Evolutionary conservation across 2,329 filamentous ascomycete genomes (phyloP), one percentile per base, ranked within the genome.

Genomic region (Dactylellina drechsleri): DNA sequence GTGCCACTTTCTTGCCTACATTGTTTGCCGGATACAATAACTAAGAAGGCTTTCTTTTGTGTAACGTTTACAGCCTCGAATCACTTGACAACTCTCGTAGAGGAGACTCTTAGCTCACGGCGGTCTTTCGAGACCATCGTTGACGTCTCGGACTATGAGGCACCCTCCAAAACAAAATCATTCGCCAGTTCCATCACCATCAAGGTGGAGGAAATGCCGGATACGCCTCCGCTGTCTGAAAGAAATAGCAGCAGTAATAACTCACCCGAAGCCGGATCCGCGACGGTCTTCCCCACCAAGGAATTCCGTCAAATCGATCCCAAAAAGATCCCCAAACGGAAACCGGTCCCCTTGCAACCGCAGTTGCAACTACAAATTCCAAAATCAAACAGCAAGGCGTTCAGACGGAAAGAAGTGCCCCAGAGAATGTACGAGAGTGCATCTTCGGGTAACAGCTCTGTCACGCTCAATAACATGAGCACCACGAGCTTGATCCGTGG

Each of bases 281-380:
- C 57, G 16, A 28, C 56, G n/a, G 52, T 40, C 15, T 12, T 53
- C 5, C 56, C 52, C 31, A 10, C 31, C 36, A 52, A 31, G 28
- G 57, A 67, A 20, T 74, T 62, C 54, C 70, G 62, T 15, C 70
- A 62, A 31, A 74, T 74, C 49, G 70, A 74, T 20, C 70, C 70
- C 1, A 74, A 67, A 50, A 74, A 74, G 54, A 74, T 74, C 20
- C 70, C 70, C 10, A 74, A 74, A 20, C 62, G 70, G 26, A 74
- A 74, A 20, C 70, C 70, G 1, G 70, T 74, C 15, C 70, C 70
- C 8, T 56, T 57, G 10, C 70, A 66, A 20, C 50, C 62, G 36
- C 62, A 67, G 8, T 50, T 57, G 10, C 70, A 66, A 26, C 50
- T 67, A 20, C 62, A 67, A 12, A 73, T 61, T 28, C 60, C 68